Conservation (phyloP, 345 rosid species). For the Hibiscus tridactylites region DNA sequence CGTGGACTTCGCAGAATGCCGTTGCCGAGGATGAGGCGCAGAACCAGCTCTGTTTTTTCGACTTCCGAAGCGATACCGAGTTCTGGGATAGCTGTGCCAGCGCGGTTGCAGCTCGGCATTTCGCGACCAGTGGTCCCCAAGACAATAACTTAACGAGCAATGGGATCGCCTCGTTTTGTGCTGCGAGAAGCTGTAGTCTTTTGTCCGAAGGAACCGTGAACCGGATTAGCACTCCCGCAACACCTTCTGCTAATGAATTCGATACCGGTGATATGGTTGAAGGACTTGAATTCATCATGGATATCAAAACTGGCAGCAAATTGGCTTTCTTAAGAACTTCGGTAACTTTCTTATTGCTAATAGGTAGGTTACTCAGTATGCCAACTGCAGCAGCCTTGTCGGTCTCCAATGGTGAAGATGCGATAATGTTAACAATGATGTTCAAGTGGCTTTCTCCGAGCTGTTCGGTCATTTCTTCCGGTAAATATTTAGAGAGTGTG, state of each 20-base stretch:
- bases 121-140: constrained; percentile 32
- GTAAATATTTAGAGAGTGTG: constrained; percentile 41
- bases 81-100: constrained; percentile 62
- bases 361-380: constrained; percentile 48
- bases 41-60: constrained; percentile 34
- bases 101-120: constrained; percentile 45
- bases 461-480: constrained; percentile 44
- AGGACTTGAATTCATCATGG: constrained; percentile 22
- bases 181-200: constrained; percentile 48
- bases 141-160: constrained; percentile 48
- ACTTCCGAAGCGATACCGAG: constrained; percentile 34
- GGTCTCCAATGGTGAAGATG: constrained; percentile 24
- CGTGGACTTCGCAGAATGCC: constrained; percentile 46
- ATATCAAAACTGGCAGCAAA: constrained; percentile 39
- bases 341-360: constrained; percentile 39
- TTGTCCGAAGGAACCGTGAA: constrained; percentile 53
- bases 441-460: constrained; percentile 35
- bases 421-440: constrained; percentile 29
- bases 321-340: constrained; percentile 30
- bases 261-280: constrained; percentile 12
- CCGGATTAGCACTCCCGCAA: constrained; percentile 40
- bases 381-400: constrained; percentile 57
- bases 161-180: constrained; percentile 44
- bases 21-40: constrained; percentile 36
- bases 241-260: constrained; percentile 29